These are phyloP conservation scores for Talaromyces sp. DNA, from an alignment of 2,329 filamentous ascomycete species.

Conservation along the genomic window DNA sequence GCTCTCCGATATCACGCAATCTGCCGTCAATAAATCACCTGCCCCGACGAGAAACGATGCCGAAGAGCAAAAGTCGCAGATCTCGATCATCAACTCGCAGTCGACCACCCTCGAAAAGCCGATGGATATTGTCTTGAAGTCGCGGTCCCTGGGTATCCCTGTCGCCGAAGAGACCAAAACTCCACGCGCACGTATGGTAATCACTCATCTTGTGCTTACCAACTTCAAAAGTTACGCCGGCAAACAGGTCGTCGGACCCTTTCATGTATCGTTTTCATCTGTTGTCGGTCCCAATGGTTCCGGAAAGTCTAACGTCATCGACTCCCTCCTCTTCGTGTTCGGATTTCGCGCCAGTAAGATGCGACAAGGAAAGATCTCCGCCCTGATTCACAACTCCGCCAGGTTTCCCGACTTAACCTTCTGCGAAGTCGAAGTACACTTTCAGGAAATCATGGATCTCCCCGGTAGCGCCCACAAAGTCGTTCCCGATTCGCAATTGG, in stretches of 20 bases:
- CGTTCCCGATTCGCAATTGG: constrained; percentile 77
- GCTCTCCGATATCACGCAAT: constrained; percentile 70
- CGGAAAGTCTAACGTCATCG: constrained; percentile 98
- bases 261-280: constrained; percentile 95
- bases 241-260: constrained; percentile 89
- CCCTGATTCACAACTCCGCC: constrained; percentile 94
- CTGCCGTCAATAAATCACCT: constrained; percentile 62
- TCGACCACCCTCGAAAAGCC: constrained; percentile 79
- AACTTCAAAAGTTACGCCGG: constrained; percentile 99
- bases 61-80: constrained; percentile 49
- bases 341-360: constrained; percentile 99
- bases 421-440: constrained; percentile 96
- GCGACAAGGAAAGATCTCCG: constrained; percentile 97
- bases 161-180: constrained; percentile 70
- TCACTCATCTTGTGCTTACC: constrained; percentile 84
- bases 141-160: constrained; percentile 65
- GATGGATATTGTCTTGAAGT: constrained; percentile 91
- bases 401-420: constrained; percentile 78
- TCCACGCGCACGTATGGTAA: constrained; percentile 84
- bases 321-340: constrained; percentile 97
- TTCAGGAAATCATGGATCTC: constrained; percentile 89
- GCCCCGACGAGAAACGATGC: constrained; percentile 34
- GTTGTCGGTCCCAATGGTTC: constrained; percentile 98
- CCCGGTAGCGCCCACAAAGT: constrained; percentile 72
- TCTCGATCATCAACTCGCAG: constrained; percentile 68